Evolutionary conservation across 2,329 filamentous ascomycete genomes (phyloP).

Genomic region (Boeremia lycopersici): DNA sequence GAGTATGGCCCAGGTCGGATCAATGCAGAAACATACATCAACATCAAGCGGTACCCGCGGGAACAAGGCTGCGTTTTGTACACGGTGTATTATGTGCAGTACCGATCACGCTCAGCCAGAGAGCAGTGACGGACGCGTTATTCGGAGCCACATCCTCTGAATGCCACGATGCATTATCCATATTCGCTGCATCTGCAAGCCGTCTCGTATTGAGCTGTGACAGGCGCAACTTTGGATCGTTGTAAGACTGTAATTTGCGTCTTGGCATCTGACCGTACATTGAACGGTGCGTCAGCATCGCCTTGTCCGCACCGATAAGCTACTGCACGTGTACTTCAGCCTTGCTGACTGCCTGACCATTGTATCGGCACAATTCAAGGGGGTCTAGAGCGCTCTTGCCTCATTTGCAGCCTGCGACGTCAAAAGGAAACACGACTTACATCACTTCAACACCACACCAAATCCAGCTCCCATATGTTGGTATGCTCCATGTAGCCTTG

Average conservation of each 20-base stretch:
- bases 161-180: not conserved
- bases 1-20: not conserved
- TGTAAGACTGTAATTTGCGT: constrained; percentile 7
- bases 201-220: not conserved
- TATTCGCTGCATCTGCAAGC: not conserved
- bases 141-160: not conserved
- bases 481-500: no score
- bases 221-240: not conserved
- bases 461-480: no score
- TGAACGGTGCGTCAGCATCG: constrained; percentile 13
- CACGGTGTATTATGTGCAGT: not conserved
- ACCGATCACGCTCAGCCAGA: not conserved
- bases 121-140: not conserved
- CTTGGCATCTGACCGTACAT: constrained; percentile 10
- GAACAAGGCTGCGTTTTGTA: not conserved
- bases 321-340: not conserved
- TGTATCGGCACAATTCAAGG: not conserved
- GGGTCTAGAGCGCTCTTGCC: not conserved
- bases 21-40: not conserved
- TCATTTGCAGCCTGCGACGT: not conserved
- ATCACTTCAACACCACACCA: no score
- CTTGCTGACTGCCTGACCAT: not conserved
- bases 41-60: not conserved
- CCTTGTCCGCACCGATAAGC: not conserved
- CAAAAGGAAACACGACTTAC: no score